Base-by-base conservation (phyloP, 2,329 filamentous ascomycete species). In the Penicillium crustosum region DNA sequence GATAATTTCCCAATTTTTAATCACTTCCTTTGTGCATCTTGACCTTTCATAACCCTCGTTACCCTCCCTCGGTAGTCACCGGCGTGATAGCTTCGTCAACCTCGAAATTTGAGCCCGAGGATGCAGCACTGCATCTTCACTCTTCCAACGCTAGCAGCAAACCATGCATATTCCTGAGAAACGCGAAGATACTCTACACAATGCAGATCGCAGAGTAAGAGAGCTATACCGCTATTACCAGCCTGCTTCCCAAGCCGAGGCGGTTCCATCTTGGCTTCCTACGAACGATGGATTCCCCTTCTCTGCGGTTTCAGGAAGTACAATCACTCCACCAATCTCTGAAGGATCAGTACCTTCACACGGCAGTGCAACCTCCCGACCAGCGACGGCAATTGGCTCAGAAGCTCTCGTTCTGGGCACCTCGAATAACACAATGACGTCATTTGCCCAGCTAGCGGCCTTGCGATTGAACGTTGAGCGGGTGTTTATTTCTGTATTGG, bases 401-500 rank as follows among this genome's bases (percentile, higher is more conserved):
- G 68, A 73, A 41, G 49, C 61, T 4, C 55, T 73, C 36, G 58
- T 71, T n/a, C 53, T 72, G n/a, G 68, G 70, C 10, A 64, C 68
- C 31, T 59, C 65, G 6, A 76, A 77, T 60, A 67, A 65, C 27
- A 73, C 73, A 2, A 60, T 77, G 55, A 72, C 62, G 0, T 71
- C 73, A 3, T 73, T 75, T 60, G 72, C 73, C 6, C 72, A 75
- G 42, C 59, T 74, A 9, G 73, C 71, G 5, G 71, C 73, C 0
- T 57, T 74, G 51, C 71, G 70, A 7, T 49, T 75, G 23, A 68
- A 74, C 55, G 73, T 69, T 4, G 68, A 75, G 55, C 71, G 76
- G 23, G 74, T 74, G 2, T 60, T 78, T 49, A 73, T 78, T 35
- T 66, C 75, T 59, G 71, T 83, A 12, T 78, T 83, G 53, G 81